Evolutionary conservation across 495 filamentous ascomycete species (phyloP).

Genomic region (Hypoxylon fuscum): DNA sequence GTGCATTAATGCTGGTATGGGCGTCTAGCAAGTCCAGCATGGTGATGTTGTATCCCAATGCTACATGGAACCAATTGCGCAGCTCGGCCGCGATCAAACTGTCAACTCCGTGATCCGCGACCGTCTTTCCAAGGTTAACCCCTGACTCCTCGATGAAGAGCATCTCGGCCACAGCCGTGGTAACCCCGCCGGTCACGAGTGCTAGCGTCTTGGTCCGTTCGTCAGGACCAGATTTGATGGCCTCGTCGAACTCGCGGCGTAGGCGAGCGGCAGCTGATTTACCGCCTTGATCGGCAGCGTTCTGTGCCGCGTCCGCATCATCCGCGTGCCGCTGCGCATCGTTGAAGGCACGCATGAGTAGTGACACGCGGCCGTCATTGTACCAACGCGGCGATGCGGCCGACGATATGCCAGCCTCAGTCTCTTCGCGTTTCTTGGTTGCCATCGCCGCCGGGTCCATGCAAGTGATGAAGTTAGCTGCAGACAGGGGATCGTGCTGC

Average conservation of each 20-base stretch:
- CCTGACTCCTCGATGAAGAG: constrained; percentile 32
- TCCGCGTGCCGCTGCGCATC: constrained; percentile 20
- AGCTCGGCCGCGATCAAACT: constrained; percentile 49
- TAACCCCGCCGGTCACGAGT: constrained; percentile 33
- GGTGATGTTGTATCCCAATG: constrained; percentile 34
- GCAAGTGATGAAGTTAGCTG: constrained; percentile 37
- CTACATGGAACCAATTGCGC: constrained; percentile 46
- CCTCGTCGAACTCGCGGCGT: background rate
- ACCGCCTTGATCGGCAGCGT: background rate
- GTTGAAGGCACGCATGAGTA: constrained; percentile 28
- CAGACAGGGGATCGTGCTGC: constrained; percentile 35
- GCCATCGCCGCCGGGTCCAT: constrained; percentile 38
- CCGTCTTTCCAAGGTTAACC: constrained; percentile 32
- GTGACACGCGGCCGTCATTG: constrained; percentile 36
- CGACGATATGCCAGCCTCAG: constrained; percentile 11
- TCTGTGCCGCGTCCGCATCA: constrained; percentile 6
- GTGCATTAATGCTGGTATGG: constrained; percentile 5
- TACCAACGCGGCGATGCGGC: constrained; percentile 35
- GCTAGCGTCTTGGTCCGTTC: background rate
- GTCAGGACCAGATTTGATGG: background rate
- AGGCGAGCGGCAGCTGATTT: background rate
- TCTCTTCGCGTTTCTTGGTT: constrained; percentile 23
- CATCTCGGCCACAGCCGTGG: constrained; percentile 28
- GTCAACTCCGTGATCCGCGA: constrained; percentile 47
- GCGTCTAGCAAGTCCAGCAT: constrained; percentile 41